Percentiles rank a stretch among this genome's conserved stretches.
These are phyloP conservation scores for Ophiostoma sp. DNA, from an alignment of 2,329 filamentous ascomycete species.

Conservation along the genomic window DNA sequence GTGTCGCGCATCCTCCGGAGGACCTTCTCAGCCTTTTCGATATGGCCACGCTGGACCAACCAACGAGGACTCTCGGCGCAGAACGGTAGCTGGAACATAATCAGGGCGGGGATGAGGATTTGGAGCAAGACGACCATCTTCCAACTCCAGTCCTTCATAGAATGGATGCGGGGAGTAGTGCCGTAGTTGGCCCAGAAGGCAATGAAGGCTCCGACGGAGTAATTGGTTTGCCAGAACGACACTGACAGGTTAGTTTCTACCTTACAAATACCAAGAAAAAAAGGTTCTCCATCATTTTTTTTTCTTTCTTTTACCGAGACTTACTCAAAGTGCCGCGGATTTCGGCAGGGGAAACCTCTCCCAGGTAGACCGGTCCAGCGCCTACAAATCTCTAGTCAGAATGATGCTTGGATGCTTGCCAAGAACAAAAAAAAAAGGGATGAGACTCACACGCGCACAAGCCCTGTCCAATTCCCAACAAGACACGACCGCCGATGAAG, in stretches of 20 bases:
- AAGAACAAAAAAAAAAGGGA: no score
- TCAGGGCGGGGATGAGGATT: constrained; percentile 63
- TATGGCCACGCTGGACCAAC: constrained; percentile 61
- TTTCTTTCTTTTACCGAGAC: no score
- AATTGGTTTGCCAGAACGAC: constrained; percentile 70
- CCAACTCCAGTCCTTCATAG: constrained; percentile 71
- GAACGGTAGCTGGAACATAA: constrained; percentile 62
- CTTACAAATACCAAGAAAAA: no score
- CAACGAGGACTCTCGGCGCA: constrained; percentile 69
- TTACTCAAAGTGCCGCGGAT: no score
- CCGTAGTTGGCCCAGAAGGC: constrained; percentile 67
- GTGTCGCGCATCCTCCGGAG: constrained; percentile 62
- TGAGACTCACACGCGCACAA: no score
- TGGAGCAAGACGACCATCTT: constrained; percentile 72
- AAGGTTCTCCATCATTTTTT: no score
- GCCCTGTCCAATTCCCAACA: constrained; percentile 72
- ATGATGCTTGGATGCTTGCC: no score
- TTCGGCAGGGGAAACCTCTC: constrained; percentile 63
- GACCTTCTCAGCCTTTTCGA: constrained; percentile 59
- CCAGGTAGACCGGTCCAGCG: constrained; percentile 69
- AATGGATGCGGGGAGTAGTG: constrained; percentile 54
- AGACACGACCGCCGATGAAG: constrained; percentile 67
- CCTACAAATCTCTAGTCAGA: constrained; percentile 50
- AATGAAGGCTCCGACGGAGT: constrained; percentile 65
- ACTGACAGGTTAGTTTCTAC: no score